Base-by-base conservation (phyloP, 768 basidiomycete genomes). In the Obba rivulosa region DNA sequence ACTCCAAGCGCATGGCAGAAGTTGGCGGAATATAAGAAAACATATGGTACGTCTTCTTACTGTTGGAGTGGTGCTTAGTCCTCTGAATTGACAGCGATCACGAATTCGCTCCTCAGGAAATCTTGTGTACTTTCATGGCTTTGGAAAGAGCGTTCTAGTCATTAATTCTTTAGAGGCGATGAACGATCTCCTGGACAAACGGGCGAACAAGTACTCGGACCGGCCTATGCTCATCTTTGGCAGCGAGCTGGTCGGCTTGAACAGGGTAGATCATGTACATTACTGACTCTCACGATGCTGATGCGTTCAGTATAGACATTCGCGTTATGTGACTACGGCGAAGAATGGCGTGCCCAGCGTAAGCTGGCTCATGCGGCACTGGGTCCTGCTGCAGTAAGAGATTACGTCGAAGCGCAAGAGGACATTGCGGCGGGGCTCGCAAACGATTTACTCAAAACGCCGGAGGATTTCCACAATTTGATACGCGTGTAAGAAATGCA, bases 151-250 rank as follows among this genome's bases (percentile, higher is more conserved):
- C 14, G 46, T 68, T 8, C 53, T 69, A 18, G 45, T 68, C n/a
- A 34, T 69, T 8, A 68, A 66, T 48, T 59, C 63, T 3, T 18
- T 58, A 3, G 45, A 64, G n/a, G 48, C 58, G 3, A 54, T 67
- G 5, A 44, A 46, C 9, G 66, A 67, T 14, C 56, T 69, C 3
- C 41, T 70, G 8, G 68, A 64, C 3, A 58, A 59, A 43, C 48
- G 60, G 16, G 53, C 51, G 1, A 42, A 17, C 16, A 61, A 57
- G n/a, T 68, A 69, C 39, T 68, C 68, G 7, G 52, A 64, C 35
- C 55, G 66, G 7, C 66, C 68, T 3, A 55, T 50, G 16, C 65
- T 72, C n/a, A 60, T 61, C 2, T 66, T 73, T 43, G 64, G 63
- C 7, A 64, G 68, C 11, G 67, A 68, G 22, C 60, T 72, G 59